Conservation (phyloP, 305 asterid genomes). For the Fraxinus latifolia region DNA sequence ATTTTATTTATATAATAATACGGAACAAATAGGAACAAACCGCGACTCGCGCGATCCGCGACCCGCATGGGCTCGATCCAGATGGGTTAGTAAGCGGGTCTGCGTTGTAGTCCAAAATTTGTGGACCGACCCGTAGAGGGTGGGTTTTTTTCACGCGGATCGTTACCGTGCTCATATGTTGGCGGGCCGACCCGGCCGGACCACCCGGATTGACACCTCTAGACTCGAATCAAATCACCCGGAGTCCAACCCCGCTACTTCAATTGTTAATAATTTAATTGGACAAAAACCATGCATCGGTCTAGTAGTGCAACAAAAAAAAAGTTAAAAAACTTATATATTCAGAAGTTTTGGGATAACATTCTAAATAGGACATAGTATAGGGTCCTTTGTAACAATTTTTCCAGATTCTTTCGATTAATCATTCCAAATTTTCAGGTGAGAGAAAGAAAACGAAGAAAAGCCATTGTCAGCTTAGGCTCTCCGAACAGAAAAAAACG, state of each 20-base stretch:
- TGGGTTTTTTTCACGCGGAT: no score
- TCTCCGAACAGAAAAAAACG: slow-evolving; percentile 28
- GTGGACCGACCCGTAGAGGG: no score
- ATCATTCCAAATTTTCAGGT: slow-evolving; percentile 15
- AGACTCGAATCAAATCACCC: neutral
- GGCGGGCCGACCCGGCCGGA: no score
- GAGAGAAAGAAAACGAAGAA: slow-evolving; percentile 21
- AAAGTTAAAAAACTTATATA: neutral
- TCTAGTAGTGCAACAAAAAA: neutral
- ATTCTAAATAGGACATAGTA: neutral
- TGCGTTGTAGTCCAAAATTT: no score
- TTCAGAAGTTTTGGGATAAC: neutral
- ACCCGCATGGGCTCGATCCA: no score
- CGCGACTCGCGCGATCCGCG: no score
- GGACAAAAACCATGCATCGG: neutral
- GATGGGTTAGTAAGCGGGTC: no score
- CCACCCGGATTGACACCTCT: no score
- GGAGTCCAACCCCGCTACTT: neutral
- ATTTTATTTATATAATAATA: no score
- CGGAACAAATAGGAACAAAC: no score
- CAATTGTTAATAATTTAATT: neutral
- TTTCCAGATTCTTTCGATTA: neutral
- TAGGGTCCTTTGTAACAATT: neutral
- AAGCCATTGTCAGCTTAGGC: slow-evolving; percentile 38
- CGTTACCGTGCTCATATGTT: no score